Evolutionary conservation across 805 yeast species (phyloP), one percentile per base, ranked within the genome.

Genomic region (Candida sanyiensis): DNA sequence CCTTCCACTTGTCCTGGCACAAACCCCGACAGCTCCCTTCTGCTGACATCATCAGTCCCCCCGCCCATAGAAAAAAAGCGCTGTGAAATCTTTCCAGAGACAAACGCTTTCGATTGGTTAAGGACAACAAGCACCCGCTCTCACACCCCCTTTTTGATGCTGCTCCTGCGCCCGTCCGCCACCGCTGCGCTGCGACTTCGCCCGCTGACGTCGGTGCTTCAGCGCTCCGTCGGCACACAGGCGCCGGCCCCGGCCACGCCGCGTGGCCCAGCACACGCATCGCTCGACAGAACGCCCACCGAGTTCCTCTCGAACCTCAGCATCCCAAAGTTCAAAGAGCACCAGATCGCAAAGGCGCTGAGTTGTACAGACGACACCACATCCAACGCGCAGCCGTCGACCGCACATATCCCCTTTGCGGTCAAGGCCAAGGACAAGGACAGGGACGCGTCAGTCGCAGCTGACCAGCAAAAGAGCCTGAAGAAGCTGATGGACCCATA

Each of bases 401-500:
- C 51, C 1, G 25, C 45, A 3, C 65, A 61, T 36, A 59, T 74
- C 22, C 89, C 89, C 1, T 83, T 82, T 51, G 63, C 70, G 28
- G 80, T 81, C 4, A 70, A 69, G 35, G 57, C 70, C 0, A 73
- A 51, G 15, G 33, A 12, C 11, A 9, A 23, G 26, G 9, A 9
- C 7, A 29, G 33, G 19, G 12, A 20, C 5, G 7, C 33, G n/a
- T 18, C n/a, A 17, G 22, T 10, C 12, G 19, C 17, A 19, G 54
- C n/a, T n/a, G n/a, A n/a, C n/a, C n/a, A n/a, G n/a, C n/a, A 57
- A 17, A 45, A 50, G 25, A 39, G 49, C 21, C 40, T 59, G 4
- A 51, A 67, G 27, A 63, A 69, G 37, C 32, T 68, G n/a, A 55
- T 72, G 1, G 69, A 70, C 18, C 83, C 88, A 1, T 88, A 86